Percentiles rank a stretch among this genome's conserved stretches.
Evolutionary conservation across 2,329 filamentous ascomycete species (phyloP).

Genomic region (Nothomitra cinnamomea): DNA sequence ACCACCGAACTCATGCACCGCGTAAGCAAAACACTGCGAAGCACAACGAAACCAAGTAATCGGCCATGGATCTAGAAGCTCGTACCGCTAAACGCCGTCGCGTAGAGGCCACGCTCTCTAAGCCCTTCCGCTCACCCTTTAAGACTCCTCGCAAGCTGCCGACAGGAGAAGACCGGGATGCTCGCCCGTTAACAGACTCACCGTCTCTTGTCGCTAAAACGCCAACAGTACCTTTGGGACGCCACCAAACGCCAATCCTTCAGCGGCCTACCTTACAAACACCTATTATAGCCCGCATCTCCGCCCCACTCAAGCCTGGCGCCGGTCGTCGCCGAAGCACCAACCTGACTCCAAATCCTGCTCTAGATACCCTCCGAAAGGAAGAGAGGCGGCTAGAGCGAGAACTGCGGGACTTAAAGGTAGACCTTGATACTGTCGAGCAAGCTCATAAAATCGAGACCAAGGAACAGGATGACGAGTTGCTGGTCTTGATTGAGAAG

Average conservation of each 20-base stretch:
- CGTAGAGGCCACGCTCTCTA: conserved; percentile 42
- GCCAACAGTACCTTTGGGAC: not conserved
- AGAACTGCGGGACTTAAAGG: conserved; percentile 23
- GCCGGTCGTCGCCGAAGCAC: not conserved
- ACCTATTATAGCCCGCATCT: not conserved
- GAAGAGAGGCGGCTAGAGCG: conserved; percentile 19
- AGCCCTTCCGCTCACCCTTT: conserved; percentile 57
- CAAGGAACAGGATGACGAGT: conserved; percentile 31
- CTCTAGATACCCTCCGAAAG: conserved; percentile 17
- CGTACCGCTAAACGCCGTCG: conserved; percentile 45
- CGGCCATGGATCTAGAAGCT: conserved; percentile 10
- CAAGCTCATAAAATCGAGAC: conserved; percentile 36
- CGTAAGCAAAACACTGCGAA: no score
- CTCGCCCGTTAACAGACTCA: not conserved
- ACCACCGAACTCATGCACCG: no score
- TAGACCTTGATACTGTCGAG: conserved; percentile 32
- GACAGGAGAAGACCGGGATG: not conserved
- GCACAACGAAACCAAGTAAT: no score
- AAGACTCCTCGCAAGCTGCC: conserved; percentile 16
- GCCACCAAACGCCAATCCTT: not conserved
- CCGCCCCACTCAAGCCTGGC: not conserved
- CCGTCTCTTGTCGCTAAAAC: not conserved
- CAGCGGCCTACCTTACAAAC: not conserved
- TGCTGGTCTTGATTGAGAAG: conserved; percentile 37
- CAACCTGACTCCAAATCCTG: conserved; percentile 2